phyloP scores from a whole-genome alignment of 345 rosid species.

The Zanthoxylum bungeanum region DNA sequence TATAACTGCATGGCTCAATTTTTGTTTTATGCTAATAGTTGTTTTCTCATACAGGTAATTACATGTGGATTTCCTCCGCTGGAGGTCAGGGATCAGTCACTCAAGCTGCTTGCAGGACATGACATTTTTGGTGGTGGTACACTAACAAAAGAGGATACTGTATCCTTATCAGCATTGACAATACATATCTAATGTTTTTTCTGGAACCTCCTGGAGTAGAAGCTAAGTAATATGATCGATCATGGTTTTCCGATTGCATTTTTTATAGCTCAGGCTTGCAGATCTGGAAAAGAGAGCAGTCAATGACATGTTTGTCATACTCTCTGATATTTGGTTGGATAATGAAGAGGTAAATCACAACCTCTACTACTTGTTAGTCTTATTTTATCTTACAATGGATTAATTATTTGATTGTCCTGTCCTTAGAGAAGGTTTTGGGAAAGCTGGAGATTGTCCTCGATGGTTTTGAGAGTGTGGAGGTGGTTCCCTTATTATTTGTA shows the following conservation, averaged over 20 bases:
- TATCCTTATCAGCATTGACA: constrained; percentile 34
- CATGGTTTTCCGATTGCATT: constrained; percentile 28
- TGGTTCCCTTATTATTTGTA: constrained; percentile 88
- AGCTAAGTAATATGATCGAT: background rate
- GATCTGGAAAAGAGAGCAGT: constrained; percentile 67
- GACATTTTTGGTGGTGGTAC: constrained; percentile 87
- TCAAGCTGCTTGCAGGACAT: constrained; percentile 56
- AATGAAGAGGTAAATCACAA: constrained; percentile 64
- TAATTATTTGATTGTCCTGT: constrained; percentile 37
- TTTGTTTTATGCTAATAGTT: background rate
- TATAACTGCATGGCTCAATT: background rate
- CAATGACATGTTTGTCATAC: constrained; percentile 81
- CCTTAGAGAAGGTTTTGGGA: constrained; percentile 66
- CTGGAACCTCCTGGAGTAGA: background rate
- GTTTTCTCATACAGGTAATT: constrained; percentile 48
- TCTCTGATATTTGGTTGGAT: constrained; percentile 92
- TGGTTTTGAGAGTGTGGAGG: constrained; percentile 76
- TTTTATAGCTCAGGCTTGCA: constrained; percentile 54
- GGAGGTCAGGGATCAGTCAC: constrained; percentile 79
- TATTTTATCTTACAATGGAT: constrained; percentile 21
- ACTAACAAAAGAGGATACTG: constrained; percentile 72
- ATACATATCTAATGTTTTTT: constrained; percentile 1
- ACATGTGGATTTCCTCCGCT: constrained; percentile 95
- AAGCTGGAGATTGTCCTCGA: constrained; percentile 73
- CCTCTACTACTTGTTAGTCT: constrained; percentile 3